Evolutionary conservation across 371 early-diverging fungal genomes (phyloP), one percentile per base, ranked within the genome.

Genomic region (Zychaea mexicana): DNA sequence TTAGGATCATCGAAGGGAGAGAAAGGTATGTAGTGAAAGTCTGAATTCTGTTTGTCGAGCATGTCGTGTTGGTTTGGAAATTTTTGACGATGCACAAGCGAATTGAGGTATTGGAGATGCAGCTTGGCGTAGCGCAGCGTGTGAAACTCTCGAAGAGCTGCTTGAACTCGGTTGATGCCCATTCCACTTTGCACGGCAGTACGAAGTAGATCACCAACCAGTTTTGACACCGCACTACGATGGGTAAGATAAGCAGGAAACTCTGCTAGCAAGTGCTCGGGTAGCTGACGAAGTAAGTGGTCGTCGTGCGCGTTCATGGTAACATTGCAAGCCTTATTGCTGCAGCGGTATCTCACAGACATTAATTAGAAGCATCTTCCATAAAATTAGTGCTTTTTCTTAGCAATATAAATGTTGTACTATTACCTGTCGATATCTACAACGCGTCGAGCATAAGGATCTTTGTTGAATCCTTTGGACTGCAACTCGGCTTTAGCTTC

Each of bases 181-280:
- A 66, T 57, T 3, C 52, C 53, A 17, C 61, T 64, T 30, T 66
- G 67, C 30, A 67, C 30, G 10, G 21, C 47, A 15, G 59, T 57
- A 31, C 67, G 59, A 7, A 66, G 10, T n/a, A 70, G 22, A 27
- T 67, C 60, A 1, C 53, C 64, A 28, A 67, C 13, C 22, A 13
- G 8, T 45, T 67, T 64, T 13, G 71, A 67, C 26, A 71, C 36
- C 12, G 61, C 71, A 30, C 64, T 26, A 62, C 57, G 60, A 33
- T 71, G 65, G 2, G 71, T 64, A 8, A 71, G 38, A 4, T 66
- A 39, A 19, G 60, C 65, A 22, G 71, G 67, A 52, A 71, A 71
- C 52, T 67, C 67, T 2, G 63, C 26, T 46, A 57, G 61, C 3
- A 61, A 46, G 31, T 61, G 52, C 17, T 24, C 30, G 13, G 71